These are phyloP conservation scores for Pontederia paniculata DNA, from an alignment of 176 grass and related monocot genomes.

Conservation along the genomic window DNA sequence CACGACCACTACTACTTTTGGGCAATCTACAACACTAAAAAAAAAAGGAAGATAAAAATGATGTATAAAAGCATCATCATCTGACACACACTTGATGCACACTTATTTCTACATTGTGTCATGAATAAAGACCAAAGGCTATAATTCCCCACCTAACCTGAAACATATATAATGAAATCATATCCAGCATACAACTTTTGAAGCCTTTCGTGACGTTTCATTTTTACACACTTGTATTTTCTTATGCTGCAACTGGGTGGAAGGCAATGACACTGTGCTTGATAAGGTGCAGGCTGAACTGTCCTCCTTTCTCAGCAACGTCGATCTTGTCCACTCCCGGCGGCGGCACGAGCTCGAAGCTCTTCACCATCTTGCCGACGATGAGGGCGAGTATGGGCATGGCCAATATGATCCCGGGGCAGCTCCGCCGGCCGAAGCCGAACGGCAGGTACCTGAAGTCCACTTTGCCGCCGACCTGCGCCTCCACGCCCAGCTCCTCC, in stretches of 20 bases:
- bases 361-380: slow-evolving; percentile 10
- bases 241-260: not conserved
- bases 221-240: no score
- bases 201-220: no score
- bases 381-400: slow-evolving; percentile 12
- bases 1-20: no score
- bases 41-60: no score
- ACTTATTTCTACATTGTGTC: no score
- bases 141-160: no score
- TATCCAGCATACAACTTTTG: no score
- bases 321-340: slow-evolving; percentile 15
- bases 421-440: slow-evolving; percentile 19
- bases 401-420: slow-evolving; percentile 20
- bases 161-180: no score
- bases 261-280: slow-evolving; percentile 4
- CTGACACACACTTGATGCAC: no score
- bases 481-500: slow-evolving; percentile 17
- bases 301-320: slow-evolving; percentile 18
- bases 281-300: slow-evolving; percentile 20
- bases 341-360: slow-evolving; percentile 12
- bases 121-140: no score
- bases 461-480: slow-evolving; percentile 13
- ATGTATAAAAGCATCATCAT: no score
- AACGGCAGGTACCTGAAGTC: slow-evolving; percentile 19
- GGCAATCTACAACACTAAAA: no score